Conservation (phyloP, 2,329 filamentous ascomycete genomes). For the Penicillium sp. region DNA sequence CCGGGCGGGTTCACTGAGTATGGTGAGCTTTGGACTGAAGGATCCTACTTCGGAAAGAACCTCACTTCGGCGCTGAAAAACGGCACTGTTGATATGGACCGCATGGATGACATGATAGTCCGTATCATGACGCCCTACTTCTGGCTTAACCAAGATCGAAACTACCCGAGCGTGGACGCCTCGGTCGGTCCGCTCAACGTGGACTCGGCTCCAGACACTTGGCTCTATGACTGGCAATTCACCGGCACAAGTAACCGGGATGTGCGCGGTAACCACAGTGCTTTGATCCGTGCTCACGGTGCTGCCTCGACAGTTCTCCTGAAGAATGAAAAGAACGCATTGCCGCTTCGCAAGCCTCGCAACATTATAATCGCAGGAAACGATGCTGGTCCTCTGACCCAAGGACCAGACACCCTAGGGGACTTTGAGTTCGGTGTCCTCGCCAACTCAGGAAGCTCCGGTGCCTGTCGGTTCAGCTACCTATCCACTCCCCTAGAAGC, state of each 20-base stretch:
- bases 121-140: slow-evolving; percentile 52
- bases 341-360: slow-evolving; percentile 49
- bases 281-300: slow-evolving; percentile 40
- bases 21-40: slow-evolving; percentile 19
- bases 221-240: slow-evolving; percentile 34
- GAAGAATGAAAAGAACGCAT: slow-evolving; percentile 45
- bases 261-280: slow-evolving; percentile 33
- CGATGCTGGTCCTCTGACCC: slow-evolving; percentile 39
- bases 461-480: slow-evolving; percentile 9
- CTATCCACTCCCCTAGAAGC: slow-evolving; percentile 36
- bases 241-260: slow-evolving; percentile 43
- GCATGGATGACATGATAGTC: slow-evolving; percentile 63
- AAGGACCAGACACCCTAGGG: slow-evolving; percentile 6
- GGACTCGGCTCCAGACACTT: background rate
- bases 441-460: slow-evolving; percentile 10
- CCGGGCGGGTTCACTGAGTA: slow-evolving; percentile 54
- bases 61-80: slow-evolving; percentile 60
- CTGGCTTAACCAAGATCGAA: slow-evolving; percentile 48
- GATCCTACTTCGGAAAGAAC: slow-evolving; percentile 18
- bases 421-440: slow-evolving; percentile 11
- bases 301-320: slow-evolving; percentile 46
- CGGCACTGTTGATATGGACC: slow-evolving; percentile 55
- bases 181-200: slow-evolving; percentile 12
- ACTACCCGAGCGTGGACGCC: slow-evolving; percentile 40
- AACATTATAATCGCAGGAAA: slow-evolving; percentile 52